A percentile compares a stretch with the other conserved stretches of the same genome.
Evolutionary conservation across 305 asterid genomes (phyloP).

Genomic region (Ajuga reptans): DNA sequence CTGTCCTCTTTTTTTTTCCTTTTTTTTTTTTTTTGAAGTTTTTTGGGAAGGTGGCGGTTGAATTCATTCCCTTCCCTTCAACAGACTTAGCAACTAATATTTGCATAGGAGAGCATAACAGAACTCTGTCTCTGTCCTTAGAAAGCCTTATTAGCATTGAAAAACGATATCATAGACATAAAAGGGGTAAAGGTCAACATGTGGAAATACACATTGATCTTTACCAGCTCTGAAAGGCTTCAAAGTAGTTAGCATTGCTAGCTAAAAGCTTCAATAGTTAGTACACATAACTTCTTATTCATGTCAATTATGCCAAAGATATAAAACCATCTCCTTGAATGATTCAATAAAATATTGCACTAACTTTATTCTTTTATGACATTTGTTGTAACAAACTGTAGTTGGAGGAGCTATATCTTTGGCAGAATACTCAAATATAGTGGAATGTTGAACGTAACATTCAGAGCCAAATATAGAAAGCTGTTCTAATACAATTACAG

Average conservation of each 20-base stretch:
- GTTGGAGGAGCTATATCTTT: neutral
- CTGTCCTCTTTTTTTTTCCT: neutral
- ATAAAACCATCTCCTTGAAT: neutral
- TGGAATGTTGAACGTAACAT: neutral
- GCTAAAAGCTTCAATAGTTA: too few relatives aligned
- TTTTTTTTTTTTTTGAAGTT: too few relatives aligned
- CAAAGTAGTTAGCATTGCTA: neutral
- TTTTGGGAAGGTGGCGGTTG: too few relatives aligned
- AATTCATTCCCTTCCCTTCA: neutral
- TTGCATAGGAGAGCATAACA: neutral
- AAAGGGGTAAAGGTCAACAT: neutral
- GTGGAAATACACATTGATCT: neutral
- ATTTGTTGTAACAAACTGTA: neutral
- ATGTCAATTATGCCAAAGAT: neutral
- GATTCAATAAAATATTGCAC: neutral
- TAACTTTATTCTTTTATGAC: neutral
- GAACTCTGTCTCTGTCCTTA: neutral
- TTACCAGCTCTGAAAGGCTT: too few relatives aligned
- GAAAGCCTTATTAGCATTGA: neutral
- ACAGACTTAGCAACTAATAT: neutral
- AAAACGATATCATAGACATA: neutral
- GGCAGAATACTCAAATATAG: neutral
- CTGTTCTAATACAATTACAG: conserved; percentile 10
- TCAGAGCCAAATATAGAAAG: neutral
- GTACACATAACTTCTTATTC: neutral